A percentile compares a stretch with the other conserved stretches of the same genome.
phyloP scores from a whole-genome alignment of 306 rosid species.

The Oxytropis ochrocephala region DNA sequence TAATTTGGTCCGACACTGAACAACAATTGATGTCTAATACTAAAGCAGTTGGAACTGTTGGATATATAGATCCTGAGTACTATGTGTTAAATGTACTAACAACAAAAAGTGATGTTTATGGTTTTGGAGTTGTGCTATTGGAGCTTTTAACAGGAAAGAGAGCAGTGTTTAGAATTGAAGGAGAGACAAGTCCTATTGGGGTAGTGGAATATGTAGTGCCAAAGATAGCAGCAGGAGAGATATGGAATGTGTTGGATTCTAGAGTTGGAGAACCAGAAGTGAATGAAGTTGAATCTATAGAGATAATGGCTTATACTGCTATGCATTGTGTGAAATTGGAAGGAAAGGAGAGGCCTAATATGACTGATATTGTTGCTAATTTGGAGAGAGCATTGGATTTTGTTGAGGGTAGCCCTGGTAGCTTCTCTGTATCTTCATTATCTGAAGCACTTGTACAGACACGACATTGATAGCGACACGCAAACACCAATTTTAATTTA shows the following conservation, averaged over 20 bases:
- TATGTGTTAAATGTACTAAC: slow-evolving; percentile 37
- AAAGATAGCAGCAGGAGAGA: slow-evolving; percentile 32
- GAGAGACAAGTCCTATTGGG: slow-evolving; percentile 13
- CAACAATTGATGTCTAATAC: neutral
- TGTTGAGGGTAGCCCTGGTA: slow-evolving; percentile 22
- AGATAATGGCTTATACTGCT: slow-evolving; percentile 40
- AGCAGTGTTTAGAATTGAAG: slow-evolving; percentile 33
- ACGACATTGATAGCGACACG: no score
- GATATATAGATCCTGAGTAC: slow-evolving; percentile 52
- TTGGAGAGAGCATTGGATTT: slow-evolving; percentile 38
- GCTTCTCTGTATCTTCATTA: slow-evolving; percentile 21
- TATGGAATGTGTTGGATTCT: slow-evolving; percentile 35
- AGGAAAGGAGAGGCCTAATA: slow-evolving; percentile 37
- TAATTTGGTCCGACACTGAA: slow-evolving; percentile 19
- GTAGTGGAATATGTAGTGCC: slow-evolving; percentile 33
- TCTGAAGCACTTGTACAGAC: neutral
- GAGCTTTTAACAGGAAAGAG: slow-evolving; percentile 46
- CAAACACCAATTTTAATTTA: no score
- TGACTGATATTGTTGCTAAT: slow-evolving; percentile 39
- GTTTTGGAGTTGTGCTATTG: slow-evolving; percentile 43
- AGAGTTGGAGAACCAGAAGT: slow-evolving; percentile 41
- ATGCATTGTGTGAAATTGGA: slow-evolving; percentile 43
- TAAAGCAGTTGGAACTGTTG: slow-evolving; percentile 40
- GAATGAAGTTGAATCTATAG: slow-evolving; percentile 33
- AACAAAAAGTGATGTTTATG: slow-evolving; percentile 45